These are phyloP conservation scores for Stellera chamaejasme DNA, from an alignment of 345 rosid genomes.

Conservation along the genomic window DNA sequence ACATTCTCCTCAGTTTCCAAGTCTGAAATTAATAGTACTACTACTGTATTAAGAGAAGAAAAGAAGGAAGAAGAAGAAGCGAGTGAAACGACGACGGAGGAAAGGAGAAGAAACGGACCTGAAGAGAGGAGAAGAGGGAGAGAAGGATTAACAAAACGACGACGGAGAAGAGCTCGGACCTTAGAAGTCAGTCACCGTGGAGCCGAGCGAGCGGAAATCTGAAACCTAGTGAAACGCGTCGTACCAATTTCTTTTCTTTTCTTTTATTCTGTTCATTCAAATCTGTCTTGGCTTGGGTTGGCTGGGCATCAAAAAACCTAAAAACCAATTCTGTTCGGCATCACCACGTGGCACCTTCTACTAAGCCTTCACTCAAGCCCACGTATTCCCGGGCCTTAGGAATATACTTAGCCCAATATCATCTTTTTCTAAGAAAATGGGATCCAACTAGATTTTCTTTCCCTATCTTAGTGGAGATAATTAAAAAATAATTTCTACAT, in stretches of 20 bases:
- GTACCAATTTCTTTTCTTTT: conserved; percentile 17
- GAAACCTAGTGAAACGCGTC: conserved; percentile 26
- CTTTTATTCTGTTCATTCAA: not conserved
- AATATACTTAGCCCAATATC: too few relatives aligned
- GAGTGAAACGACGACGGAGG: conserved; percentile 54
- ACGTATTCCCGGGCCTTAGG: too few relatives aligned
- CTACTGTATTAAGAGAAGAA: not conserved
- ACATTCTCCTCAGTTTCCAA: not conserved
- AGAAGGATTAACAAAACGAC: conserved; percentile 42
- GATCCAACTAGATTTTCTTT: too few relatives aligned
- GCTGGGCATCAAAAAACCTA: too few relatives aligned
- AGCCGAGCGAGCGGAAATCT: conserved; percentile 9
- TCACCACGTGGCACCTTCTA: too few relatives aligned
- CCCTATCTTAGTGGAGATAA: too few relatives aligned
- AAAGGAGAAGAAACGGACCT: conserved; percentile 1
- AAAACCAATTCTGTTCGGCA: too few relatives aligned
- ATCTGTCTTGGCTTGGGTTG: too few relatives aligned
- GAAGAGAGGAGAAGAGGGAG: conserved; percentile 13
- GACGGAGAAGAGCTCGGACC: conserved; percentile 28
- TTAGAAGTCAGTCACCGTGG: conserved; percentile 11
- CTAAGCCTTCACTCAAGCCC: too few relatives aligned
- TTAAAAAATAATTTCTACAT: too few relatives aligned
- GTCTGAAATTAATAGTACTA: not conserved
- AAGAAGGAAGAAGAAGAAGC: conserved; percentile 13
- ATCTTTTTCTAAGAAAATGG: too few relatives aligned